Evolutionary conservation across 2,329 filamentous ascomycete species (phyloP), one percentile per base, ranked within the genome.

Genomic region (Penicillium nordicum): DNA sequence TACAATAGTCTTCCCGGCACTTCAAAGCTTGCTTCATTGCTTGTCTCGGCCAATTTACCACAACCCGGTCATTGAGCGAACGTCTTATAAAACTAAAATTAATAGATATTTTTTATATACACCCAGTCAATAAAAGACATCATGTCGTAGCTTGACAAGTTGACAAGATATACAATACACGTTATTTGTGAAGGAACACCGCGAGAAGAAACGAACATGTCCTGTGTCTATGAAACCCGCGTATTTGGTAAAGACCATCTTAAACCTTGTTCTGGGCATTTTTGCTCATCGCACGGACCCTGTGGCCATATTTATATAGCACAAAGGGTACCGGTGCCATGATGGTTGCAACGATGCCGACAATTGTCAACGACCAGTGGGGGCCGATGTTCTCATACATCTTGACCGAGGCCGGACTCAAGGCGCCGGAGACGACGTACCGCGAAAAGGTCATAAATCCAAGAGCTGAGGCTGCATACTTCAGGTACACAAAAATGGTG

Each of bases 401-500:
- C 12, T 71, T 66, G 30, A 70, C 65, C 0, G 61, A 64, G 1
- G 63, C 69, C 8, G 66, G 61, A 1, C 66, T 64, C 64, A 77
- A 68, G 0, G 67, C 75, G 4, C 76, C 74, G 1, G 72, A 68
- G 18, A 67, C 66, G 11, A 73, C 54, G 50, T 78, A 78, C 5
- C 78, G 70, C 0, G 69, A 67, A 12, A 79, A 64, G 0, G 77
- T 76, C 12, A 76, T 64, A 34, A 74, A 67, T 0, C 74, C 76
- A 21, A 82, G 67, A 0, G 78, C 80, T 1, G 70, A 75, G 1
- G 80, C 82, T 0, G 81, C 76, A 57, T 81, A 82, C 1, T 71
- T 72, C 41, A 79, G 77, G 59, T 84, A 85, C 8, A 73, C 75
- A 59, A 84, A 80, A 50, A 84, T 84, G 55, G 84, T 78, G 64